Evolutionary conservation across 2,329 filamentous ascomycete species (phyloP), one percentile per base, ranked within the genome.

Genomic region (Calonectria crousiana): DNA sequence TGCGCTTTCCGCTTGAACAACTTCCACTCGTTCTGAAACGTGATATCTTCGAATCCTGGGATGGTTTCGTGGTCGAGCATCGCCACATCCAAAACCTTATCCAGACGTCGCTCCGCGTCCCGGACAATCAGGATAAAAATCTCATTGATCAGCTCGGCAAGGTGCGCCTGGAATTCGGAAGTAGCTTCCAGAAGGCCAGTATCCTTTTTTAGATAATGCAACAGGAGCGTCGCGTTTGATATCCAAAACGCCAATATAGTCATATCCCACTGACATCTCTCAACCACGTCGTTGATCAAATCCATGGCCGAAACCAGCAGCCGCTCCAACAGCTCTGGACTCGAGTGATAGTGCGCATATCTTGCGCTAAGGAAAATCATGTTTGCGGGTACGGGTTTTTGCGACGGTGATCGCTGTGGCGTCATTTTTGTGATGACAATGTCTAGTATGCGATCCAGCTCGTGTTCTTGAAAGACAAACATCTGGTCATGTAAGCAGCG

Each of bases 41-140:
- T 93, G 74, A 99, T 95, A 82, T 98, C 96, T 82, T 98, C 96
- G 78, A 99, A 97, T 0, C 97, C 97, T 1, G 97, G 96, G 76
- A 99, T 99, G 0, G 96, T 98, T 86, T 99, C 97, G 84, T 98
- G 96, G 81, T 99, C 97, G 65, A 99, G 90, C 94, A 99, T 98
- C 26, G 96, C 96, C 34, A 92, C 89, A 83, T 98, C 96, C 53
- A 99, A 88, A 44, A 98, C 95, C 85, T 98, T 98, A 87, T 99
- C 97, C 88, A 99, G 94, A 76, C 97, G 93, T 78, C 97, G 91
- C 86, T 99, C 97, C 3, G 97, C 97, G 83, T 99, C 97, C 78
- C 97, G 91, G 77, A 99, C 97, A 81, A 99, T 98, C 41, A 99
- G 89, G 74, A 99, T 98, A 83, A 98, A 99, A 34, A 98, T 99